Evolutionary conservation across 2,329 filamentous ascomycete species (phyloP), one percentile per base, ranked within the genome.

Genomic region (Alternaria brassicicola): DNA sequence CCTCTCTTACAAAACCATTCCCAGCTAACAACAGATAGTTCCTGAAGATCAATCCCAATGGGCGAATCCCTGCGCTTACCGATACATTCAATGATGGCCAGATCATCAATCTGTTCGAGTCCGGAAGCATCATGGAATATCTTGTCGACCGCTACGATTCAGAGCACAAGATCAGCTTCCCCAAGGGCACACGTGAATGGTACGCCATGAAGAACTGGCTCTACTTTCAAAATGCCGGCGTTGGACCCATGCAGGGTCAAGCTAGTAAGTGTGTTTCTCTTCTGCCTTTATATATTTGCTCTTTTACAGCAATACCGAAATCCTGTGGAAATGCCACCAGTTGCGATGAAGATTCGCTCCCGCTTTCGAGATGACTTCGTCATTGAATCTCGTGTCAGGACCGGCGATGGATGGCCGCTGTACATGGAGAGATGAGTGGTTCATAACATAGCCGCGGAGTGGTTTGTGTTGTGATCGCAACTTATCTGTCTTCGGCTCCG

Each of bases 41-140:
- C 79, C 85, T 96, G 26, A 88, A 88, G 51, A 96, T 97, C 80
- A 97, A 97, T 79, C 93, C 93, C 63, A 97, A 97, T 76, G 93
- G 93, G 64, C 90, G 93, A 66, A 96, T 97, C 69, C 93, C 93
- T 4, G 93, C 93, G 56, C 71, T 97, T 49, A 95, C 91, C 7
- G 93, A 97, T 78, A 70, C 83, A 6, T 89, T 91, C 75, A 82
- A 82, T 5, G 88, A 95, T 75, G 91, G 91, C 66, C 81, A 89
- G 75, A 81, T 82, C 31, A 92, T 96, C 73, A 84, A 85, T 56
- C 76, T 97, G 17, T 97, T 96, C 72, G 93, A 97, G 79, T 91
- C 87, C 63, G 92, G 91, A 56, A 86, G 89, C 63, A 95, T 96
- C 73, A 82, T 96, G 80, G 87, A 93, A 77, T 96, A 97, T 75